Percentiles rank a stretch among this genome's conserved stretches.
Evolutionary conservation across 139 green algal species (phyloP).

Genomic region (Nannochloris sp.): DNA sequence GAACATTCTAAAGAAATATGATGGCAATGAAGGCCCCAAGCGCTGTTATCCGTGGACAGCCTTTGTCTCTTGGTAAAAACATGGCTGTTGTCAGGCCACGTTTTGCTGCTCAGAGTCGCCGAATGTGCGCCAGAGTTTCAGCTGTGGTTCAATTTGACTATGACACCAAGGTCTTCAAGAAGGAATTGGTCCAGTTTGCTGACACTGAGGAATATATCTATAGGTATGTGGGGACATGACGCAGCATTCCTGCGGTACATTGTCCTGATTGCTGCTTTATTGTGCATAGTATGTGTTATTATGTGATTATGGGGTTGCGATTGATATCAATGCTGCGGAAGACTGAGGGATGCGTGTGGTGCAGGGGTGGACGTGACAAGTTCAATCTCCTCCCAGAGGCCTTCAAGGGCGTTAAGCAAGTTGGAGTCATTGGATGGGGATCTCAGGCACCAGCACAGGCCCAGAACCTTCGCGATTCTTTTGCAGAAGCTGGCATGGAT

Average conservation of each 20-base stretch:
- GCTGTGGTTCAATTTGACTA: conserved; percentile 48
- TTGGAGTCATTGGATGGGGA: conserved; percentile 97
- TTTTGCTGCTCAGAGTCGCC: background rate
- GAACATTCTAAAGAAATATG: background rate
- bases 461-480: conserved; percentile 92
- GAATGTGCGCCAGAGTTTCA: background rate
- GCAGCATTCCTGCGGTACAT: too few relatives aligned
- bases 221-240: conserved; percentile 13
- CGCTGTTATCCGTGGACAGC: conserved; percentile 4
- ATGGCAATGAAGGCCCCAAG: conserved; percentile 1
- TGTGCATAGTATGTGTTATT: too few relatives aligned
- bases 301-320: too few relatives aligned
- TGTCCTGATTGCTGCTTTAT: too few relatives aligned
- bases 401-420: conserved; percentile 73
- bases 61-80: background rate
- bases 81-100: conserved; percentile 1
- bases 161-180: conserved; percentile 73
- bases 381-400: conserved; percentile 75
- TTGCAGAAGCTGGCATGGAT: conserved; percentile 79
- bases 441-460: conserved; percentile 90
- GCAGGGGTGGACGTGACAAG: conserved; percentile 83
- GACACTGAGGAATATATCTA: conserved; percentile 88
- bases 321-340: background rate
- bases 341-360: background rate
- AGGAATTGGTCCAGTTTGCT: conserved; percentile 69